These are phyloP conservation scores for Leishmania mexicana DNA, from an alignment of 208 protist species.

Conservation along the genomic window DNA sequence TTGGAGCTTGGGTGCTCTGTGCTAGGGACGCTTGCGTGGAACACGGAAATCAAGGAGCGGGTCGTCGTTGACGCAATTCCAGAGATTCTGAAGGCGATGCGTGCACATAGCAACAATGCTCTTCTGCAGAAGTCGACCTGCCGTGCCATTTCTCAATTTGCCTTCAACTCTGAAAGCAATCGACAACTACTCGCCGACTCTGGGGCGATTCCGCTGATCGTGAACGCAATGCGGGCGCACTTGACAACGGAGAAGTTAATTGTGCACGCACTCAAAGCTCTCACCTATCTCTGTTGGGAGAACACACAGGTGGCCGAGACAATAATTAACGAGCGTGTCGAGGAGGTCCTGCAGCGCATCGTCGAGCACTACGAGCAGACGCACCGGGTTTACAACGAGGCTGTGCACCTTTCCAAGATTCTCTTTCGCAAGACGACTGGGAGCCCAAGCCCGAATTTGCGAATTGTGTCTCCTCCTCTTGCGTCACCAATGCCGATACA, in stretches of 20 bases:
- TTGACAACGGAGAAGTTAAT: conserved; percentile 87
- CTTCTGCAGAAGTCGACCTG: conserved; percentile 92
- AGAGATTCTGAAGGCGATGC: conserved; percentile 88
- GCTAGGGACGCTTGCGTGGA: conserved; percentile 91
- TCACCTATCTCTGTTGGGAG: conserved; percentile 94
- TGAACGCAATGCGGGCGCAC: conserved; percentile 84
- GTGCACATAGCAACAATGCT: conserved; percentile 70
- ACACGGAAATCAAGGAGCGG: conserved; percentile 89
- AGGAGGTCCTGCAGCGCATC: conserved; percentile 79
- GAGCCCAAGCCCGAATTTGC: conserved; percentile 60
- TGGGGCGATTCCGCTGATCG: conserved; percentile 89
- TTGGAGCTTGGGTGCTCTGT: conserved; percentile 92
- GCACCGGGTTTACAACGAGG: conserved; percentile 82
- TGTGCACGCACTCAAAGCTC: conserved; percentile 90
- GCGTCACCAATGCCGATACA: conserved; percentile 78
- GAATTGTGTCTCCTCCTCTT: conserved; percentile 73
- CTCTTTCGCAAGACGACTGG: conserved; percentile 85
- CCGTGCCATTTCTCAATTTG: conserved; percentile 91
- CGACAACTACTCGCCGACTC: conserved; percentile 78
- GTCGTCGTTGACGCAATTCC: conserved; percentile 85
- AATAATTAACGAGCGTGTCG: conserved; percentile 81
- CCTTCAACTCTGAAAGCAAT: conserved; percentile 93
- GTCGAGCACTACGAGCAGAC: conserved; percentile 68
- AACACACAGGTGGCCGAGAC: conserved; percentile 84
- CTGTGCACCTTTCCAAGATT: conserved; percentile 90